Conservation (phyloP, 495 filamentous ascomycete species). For the Trichoderma gamsii region DNA sequence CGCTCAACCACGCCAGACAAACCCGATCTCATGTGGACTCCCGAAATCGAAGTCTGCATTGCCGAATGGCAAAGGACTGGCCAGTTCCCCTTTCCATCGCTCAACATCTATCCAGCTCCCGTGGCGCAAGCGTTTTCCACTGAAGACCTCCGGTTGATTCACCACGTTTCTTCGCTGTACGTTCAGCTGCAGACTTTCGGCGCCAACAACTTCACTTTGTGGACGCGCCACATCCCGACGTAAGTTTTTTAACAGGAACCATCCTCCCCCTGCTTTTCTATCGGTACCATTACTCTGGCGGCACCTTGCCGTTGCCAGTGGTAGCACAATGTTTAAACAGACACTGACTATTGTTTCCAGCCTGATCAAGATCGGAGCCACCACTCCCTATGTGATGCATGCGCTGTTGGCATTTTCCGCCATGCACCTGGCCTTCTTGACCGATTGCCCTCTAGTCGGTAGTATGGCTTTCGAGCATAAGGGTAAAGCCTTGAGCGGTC, state of each 20-base stretch:
- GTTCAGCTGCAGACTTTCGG: conserved; percentile 71
- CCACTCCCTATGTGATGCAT: conserved; percentile 86
- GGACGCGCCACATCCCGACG: conserved; percentile 89
- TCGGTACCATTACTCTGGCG: conserved; percentile 12
- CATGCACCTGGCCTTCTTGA: conserved; percentile 81
- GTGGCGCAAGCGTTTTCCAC: conserved; percentile 59
- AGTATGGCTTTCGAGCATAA: conserved; percentile 84
- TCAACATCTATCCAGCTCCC: conserved; percentile 64
- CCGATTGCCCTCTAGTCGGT: conserved; percentile 71
- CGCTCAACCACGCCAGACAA: conserved; percentile 60
- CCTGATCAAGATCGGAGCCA: conserved; percentile 75
- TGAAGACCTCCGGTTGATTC: conserved; percentile 78
- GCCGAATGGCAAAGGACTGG: conserved; percentile 80
- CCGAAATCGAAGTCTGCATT: conserved; percentile 72
- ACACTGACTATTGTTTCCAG: conserved; percentile 45
- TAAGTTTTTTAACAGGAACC: conserved; percentile 43
- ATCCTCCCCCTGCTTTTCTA: neutral
- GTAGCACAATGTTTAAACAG: neutral
- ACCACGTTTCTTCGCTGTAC: conserved; percentile 83
- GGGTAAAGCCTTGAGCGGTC: conserved; percentile 73
- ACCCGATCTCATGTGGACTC: conserved; percentile 75
- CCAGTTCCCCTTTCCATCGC: conserved; percentile 77
- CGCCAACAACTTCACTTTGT: conserved; percentile 75
- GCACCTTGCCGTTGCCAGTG: neutral
- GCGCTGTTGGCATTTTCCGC: conserved; percentile 85